Percentiles rank a stretch among this genome's conserved stretches.
Conservation (phyloP, 129 eudicot species). For the Saussurea involucrata region DNA sequence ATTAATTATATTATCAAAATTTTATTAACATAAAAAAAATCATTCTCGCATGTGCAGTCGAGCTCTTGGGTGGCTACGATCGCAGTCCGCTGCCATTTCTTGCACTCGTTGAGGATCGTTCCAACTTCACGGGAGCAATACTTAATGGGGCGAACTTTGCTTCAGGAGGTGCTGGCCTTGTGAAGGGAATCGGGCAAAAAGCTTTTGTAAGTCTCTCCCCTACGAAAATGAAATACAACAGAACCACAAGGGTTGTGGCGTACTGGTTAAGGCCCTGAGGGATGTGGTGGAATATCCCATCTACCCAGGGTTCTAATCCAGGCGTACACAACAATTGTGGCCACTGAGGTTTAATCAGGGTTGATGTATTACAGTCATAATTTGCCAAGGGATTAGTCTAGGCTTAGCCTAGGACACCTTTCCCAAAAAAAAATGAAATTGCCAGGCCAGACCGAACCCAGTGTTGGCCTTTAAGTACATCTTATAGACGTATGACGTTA, state of each 20-base stretch:
- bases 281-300: no score
- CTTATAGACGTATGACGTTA: not conserved
- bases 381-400: no score
- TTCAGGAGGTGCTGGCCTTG: slow-evolving; percentile 45
- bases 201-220: slow-evolving; percentile 10
- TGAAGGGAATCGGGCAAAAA: slow-evolving; percentile 16
- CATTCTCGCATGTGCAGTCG: slow-evolving; percentile 21
- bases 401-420: no score
- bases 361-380: no score
- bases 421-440: no score
- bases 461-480: not conserved
- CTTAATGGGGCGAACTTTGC: slow-evolving; percentile 49
- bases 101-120: slow-evolving; percentile 13
- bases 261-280: no score
- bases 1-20: not conserved
- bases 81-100: slow-evolving; percentile 48
- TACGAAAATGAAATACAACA: not conserved
- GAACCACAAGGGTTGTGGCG: no score
- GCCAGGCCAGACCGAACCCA: not conserved
- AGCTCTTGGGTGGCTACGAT: slow-evolving; percentile 33
- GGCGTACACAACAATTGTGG: no score
- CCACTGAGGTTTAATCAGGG: no score
- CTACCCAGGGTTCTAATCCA: no score
- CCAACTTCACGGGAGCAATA: slow-evolving; percentile 28
- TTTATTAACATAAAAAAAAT: not conserved